These are phyloP conservation scores for Pseudogymnoascus sp. DNA, from an alignment of 2,329 filamentous ascomycete species.

Conservation along the genomic window DNA sequence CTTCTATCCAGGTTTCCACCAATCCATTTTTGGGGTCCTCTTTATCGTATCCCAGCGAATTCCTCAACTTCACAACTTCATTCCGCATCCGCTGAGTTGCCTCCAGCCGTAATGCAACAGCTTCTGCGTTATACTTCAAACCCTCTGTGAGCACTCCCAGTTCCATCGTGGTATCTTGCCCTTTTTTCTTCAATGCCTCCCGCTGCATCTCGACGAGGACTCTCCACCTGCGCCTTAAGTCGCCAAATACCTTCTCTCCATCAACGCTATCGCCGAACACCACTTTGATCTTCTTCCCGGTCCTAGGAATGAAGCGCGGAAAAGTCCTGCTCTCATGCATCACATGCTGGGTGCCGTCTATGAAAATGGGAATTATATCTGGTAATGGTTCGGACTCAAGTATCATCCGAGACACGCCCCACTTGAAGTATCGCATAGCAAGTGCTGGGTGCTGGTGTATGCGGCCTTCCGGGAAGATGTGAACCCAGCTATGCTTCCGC, in stretches of 20 bases:
- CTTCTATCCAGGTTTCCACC: conserved; percentile 69
- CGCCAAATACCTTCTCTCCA: conserved; percentile 65
- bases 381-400: conserved; percentile 82
- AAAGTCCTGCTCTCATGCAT: conserved; percentile 79
- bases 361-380: conserved; percentile 86
- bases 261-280: conserved; percentile 75
- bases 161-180: conserved; percentile 26
- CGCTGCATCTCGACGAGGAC: conserved; percentile 49
- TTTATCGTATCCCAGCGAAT: conserved; percentile 59
- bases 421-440: conserved; percentile 94
- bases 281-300: conserved; percentile 60
- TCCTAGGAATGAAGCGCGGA: conserved; percentile 72
- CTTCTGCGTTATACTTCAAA: conserved; percentile 64
- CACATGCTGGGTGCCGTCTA: conserved; percentile 78
- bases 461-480: conserved; percentile 92
- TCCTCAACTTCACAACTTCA: conserved; percentile 71
- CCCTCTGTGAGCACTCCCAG: conserved; percentile 56
- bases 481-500: conserved; percentile 75
- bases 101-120: conserved; percentile 66
- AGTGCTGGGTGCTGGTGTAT: conserved; percentile 78
- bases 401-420: conserved; percentile 86
- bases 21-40: conserved; percentile 69
- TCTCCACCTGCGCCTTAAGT: conserved; percentile 66
- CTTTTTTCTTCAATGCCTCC: conserved; percentile 30
- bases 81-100: conserved; percentile 69